Percentiles rank a stretch among this genome's conserved stretches.
Conservation (phyloP, 2,329 filamentous ascomycete genomes). For the Fusarium sp. region DNA sequence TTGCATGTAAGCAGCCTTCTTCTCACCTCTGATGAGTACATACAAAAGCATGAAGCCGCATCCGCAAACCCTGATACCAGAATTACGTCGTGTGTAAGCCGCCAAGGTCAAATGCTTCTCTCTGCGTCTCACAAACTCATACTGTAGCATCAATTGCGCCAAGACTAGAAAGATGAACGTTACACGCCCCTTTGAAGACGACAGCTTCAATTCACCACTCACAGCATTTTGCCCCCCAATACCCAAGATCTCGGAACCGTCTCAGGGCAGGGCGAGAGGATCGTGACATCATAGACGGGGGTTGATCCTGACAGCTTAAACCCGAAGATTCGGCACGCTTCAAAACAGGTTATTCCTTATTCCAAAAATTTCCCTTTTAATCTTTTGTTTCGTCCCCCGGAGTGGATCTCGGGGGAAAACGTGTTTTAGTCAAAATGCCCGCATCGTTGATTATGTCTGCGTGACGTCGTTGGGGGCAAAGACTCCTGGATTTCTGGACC, state of each 20-base stretch:
- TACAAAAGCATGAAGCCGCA: background rate
- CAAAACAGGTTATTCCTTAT: conserved; percentile 33
- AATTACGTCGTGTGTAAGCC: conserved; percentile 26
- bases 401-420: conserved; percentile 11
- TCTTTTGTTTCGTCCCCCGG: background rate
- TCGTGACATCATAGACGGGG: conserved; percentile 35
- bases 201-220: conserved; percentile 7
- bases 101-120: conserved; percentile 7
- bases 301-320: conserved; percentile 6
- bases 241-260: conserved; percentile 35
- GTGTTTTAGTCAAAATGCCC: background rate
- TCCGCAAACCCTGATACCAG: background rate
- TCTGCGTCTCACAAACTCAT: background rate
- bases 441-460: background rate
- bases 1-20: conserved; percentile 3
- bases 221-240: conserved; percentile 2
- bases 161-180: background rate
- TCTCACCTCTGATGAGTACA: background rate
- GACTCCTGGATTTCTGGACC: conserved; percentile 1
- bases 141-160: conserved; percentile 16
- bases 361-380: conserved; percentile 2
- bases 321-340: conserved; percentile 2
- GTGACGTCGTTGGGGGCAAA: conserved; percentile 35
- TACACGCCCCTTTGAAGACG: conserved; percentile 8
- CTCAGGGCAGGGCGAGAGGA: conserved; percentile 2